These are phyloP conservation scores for Wickerhamomyces canadensis DNA, from an alignment of 805 yeast species.

Conservation along the genomic window DNA sequence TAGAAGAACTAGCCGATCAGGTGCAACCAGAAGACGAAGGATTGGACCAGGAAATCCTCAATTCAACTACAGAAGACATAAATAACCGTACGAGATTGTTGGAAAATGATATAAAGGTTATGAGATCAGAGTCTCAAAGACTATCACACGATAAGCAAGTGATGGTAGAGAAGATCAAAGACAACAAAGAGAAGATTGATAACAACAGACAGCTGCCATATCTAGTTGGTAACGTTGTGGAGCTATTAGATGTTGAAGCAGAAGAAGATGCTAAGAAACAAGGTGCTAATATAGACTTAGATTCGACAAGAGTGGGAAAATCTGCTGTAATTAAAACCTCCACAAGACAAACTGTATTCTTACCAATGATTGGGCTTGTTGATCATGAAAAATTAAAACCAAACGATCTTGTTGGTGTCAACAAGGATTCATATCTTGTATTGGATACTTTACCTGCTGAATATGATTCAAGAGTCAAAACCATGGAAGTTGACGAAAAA, in stretches of 20 bases:
- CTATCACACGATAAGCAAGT: constrained; percentile 87
- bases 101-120: constrained; percentile 93
- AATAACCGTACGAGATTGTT: constrained; percentile 79
- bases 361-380: constrained; percentile 93
- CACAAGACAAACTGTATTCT: constrained; percentile 93
- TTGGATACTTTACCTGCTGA: constrained; percentile 95
- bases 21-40: constrained; percentile 43
- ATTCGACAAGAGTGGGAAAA: constrained; percentile 86
- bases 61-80: constrained; percentile 75
- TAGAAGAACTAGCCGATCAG: constrained; percentile 70
- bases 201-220: constrained; percentile 95
- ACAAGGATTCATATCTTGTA: constrained; percentile 90
- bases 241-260: constrained; percentile 80
- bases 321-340: constrained; percentile 98
- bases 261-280: constrained; percentile 77
- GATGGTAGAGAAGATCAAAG: constrained; percentile 90
- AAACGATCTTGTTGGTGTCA: constrained; percentile 96
- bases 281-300: constrained; percentile 93
- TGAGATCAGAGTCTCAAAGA: constrained; percentile 87
- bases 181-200: constrained; percentile 91
- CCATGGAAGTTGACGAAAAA: constrained; percentile 99
- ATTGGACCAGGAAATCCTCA: constrained; percentile 77
- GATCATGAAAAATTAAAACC: constrained; percentile 91
- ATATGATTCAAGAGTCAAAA: constrained; percentile 95
- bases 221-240: constrained; percentile 94